A percentile compares a stretch with the other conserved stretches of the same genome.
phyloP scores from a whole-genome alignment of 2,329 filamentous ascomycete species.

The Juglanconis oblonga region DNA sequence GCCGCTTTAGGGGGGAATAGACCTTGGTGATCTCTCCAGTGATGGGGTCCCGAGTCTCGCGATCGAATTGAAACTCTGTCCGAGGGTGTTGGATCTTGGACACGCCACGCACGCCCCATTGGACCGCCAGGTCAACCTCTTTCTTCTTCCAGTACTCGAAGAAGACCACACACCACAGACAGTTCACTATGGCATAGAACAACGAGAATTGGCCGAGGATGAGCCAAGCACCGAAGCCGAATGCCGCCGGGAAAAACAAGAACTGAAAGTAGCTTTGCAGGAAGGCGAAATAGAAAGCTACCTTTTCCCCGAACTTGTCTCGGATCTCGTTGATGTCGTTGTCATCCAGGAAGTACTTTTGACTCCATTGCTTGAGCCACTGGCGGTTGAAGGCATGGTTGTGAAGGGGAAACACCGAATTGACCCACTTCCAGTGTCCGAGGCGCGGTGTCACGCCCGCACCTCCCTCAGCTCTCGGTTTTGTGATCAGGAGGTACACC shows the following conservation, averaged over 20 bases:
- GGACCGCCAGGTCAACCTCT: conserved; percentile 78
- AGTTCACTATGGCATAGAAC: conserved; percentile 73
- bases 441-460: conserved; percentile 70
- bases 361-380: conserved; percentile 74
- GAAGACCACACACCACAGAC: conserved; percentile 85
- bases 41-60: conserved; percentile 71
- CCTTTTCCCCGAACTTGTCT: conserved; percentile 74
- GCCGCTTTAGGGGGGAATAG: conserved; percentile 72
- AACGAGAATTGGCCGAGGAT: conserved; percentile 83
- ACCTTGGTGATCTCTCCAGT: conserved; percentile 76
- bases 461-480: conserved; percentile 69
- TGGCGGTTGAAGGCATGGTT: conserved; percentile 71
- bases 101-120: conserved; percentile 86
- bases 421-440: conserved; percentile 70
- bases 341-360: conserved; percentile 64
- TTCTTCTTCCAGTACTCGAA: conserved; percentile 97
- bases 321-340: conserved; percentile 71
- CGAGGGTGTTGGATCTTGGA: conserved; percentile 76
- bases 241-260: conserved; percentile 74
- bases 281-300: conserved; percentile 96
- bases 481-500: conserved; percentile 81
- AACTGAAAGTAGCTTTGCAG: conserved; percentile 87
- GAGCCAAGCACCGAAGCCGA: conserved; percentile 75
- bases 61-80: conserved; percentile 75
- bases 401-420: conserved; percentile 75